Evolutionary conservation across 1,139 yeast genomes (phyloP).

Genomic region (Torulaspora globosa): DNA sequence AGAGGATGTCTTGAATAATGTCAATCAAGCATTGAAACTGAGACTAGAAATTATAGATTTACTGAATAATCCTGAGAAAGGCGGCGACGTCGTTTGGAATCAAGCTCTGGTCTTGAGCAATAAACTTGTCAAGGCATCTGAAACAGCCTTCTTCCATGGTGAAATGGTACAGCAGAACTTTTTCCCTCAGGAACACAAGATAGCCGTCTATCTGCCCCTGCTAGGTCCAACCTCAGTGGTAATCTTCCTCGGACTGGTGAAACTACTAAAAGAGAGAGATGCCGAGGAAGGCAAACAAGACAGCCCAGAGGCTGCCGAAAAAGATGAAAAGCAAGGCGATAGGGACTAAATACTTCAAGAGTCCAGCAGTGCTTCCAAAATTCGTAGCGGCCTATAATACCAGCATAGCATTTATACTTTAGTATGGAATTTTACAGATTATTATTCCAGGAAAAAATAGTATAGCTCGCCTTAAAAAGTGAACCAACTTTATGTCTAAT

Average conservation of each 20-base stretch:
- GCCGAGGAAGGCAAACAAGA: not conserved
- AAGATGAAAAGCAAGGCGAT: not conserved
- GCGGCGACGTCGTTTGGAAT: slow-evolving; percentile 38
- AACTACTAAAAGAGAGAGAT: slow-evolving; percentile 32
- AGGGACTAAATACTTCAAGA: not conserved
- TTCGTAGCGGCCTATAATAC: not conserved
- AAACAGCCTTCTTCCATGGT: slow-evolving; percentile 83
- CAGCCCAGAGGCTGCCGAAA: slow-evolving; percentile 1
- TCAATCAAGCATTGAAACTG: slow-evolving; percentile 35
- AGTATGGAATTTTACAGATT: not conserved
- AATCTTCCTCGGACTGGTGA: slow-evolving; percentile 52
- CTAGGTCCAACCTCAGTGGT: slow-evolving; percentile 81
- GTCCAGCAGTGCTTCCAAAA: not conserved
- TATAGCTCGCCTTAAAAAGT: slow-evolving; percentile 1
- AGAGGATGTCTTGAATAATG: slow-evolving; percentile 37
- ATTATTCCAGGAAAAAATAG: not conserved
- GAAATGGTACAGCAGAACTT: slow-evolving; percentile 93
- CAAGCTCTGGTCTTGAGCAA: slow-evolving; percentile 53
- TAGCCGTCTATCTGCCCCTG: slow-evolving; percentile 87
- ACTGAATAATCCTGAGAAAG: slow-evolving; percentile 28
- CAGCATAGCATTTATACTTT: slow-evolving; percentile 2
- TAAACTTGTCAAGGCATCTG: slow-evolving; percentile 52
- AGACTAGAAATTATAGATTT: slow-evolving; percentile 35
- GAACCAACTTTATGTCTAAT: not conserved
- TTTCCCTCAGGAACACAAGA: slow-evolving; percentile 90